phyloP scores from a whole-genome alignment of 768 basidiomycete genomes.

The Russula vinacea region DNA sequence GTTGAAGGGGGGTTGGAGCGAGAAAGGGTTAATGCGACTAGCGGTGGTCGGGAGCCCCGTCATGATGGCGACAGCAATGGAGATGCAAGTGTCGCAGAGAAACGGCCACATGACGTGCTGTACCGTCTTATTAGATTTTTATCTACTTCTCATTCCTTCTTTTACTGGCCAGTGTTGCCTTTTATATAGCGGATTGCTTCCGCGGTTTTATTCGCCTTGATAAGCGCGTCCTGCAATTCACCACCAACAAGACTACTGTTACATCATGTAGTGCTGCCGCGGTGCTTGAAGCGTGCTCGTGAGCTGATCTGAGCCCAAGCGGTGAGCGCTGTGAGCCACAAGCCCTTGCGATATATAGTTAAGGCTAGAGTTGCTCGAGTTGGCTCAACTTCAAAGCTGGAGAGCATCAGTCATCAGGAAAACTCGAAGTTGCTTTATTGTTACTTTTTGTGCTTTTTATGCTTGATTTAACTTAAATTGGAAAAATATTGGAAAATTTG shows the following conservation, averaged over 20 bases:
- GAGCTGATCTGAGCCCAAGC: too few relatives aligned
- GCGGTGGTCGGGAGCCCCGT: slow-evolving; percentile 26
- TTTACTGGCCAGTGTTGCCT: neutral
- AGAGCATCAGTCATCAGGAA: too few relatives aligned
- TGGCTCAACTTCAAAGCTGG: too few relatives aligned
- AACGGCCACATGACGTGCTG: neutral
- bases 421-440: too few relatives aligned
- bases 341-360: too few relatives aligned
- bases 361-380: too few relatives aligned
- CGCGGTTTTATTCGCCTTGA: neutral
- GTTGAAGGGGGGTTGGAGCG: slow-evolving; percentile 27
- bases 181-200: neutral
- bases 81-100: slow-evolving; percentile 8
- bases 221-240: neutral
- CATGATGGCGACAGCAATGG: slow-evolving; percentile 20
- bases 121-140: neutral
- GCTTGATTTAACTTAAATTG: too few relatives aligned
- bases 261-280: too few relatives aligned
- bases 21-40: slow-evolving; percentile 26
- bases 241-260: neutral
- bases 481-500: too few relatives aligned
- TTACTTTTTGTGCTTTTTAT: too few relatives aligned
- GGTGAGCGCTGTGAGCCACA: too few relatives aligned
- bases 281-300: too few relatives aligned
- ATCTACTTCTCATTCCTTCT: neutral